A percentile compares a stretch with the other conserved stretches of the same genome.
phyloP scores from a whole-genome alignment of 495 filamentous ascomycete genomes.

The Penicillium goetzii region DNA sequence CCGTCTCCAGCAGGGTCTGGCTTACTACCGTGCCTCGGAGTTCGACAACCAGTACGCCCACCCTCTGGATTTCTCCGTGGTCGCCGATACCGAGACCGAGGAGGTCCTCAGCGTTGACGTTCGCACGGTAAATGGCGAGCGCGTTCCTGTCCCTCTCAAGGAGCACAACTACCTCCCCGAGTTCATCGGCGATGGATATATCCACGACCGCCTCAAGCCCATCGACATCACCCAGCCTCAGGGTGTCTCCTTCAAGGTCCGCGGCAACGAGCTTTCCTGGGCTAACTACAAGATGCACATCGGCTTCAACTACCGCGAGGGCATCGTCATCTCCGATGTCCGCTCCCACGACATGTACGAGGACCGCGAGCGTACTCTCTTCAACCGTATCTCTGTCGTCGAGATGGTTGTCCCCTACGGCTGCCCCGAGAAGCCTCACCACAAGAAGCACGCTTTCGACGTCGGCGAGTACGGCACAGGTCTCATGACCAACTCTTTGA shows the following conservation, averaged over 20 bases:
- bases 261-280: constrained; percentile 44
- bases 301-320: constrained; percentile 92
- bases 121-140: constrained; percentile 75
- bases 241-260: constrained; percentile 47
- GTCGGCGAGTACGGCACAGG: constrained; percentile 92
- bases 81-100: constrained; percentile 75
- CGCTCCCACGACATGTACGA: constrained; percentile 88
- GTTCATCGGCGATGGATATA: constrained; percentile 41
- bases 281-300: constrained; percentile 53
- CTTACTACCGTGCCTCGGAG: constrained; percentile 49
- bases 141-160: constrained; percentile 54
- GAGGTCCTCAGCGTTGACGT: constrained; percentile 92
- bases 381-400: constrained; percentile 89
- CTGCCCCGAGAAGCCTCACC: constrained; percentile 90
- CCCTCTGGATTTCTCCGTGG: constrained; percentile 42
- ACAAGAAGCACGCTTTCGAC: constrained; percentile 93
- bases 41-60: constrained; percentile 52
- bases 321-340: constrained; percentile 88
- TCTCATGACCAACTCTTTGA: constrained; percentile 93
- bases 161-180: constrained; percentile 59
- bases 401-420: constrained; percentile 98
- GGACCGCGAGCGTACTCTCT: constrained; percentile 75
- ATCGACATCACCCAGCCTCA: constrained; percentile 46
- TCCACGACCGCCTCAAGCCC: constrained; percentile 42
- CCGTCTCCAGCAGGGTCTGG: constrained; percentile 45